Conservation (phyloP, 352 stramenopile species). For the Pythium brachiatum region DNA sequence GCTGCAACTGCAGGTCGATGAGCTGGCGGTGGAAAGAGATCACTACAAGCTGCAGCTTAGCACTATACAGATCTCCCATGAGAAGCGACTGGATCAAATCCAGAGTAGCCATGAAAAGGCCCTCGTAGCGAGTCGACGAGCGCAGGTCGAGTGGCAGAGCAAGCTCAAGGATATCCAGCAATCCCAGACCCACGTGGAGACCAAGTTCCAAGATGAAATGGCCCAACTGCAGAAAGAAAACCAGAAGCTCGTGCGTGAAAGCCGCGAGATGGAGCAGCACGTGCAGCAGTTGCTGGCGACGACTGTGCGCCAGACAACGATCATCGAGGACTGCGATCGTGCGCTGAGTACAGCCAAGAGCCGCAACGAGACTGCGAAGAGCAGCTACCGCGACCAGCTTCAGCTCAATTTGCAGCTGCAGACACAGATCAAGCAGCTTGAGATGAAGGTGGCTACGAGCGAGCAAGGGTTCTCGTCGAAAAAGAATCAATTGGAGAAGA, state of each 20-base stretch:
- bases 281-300: slow-evolving; percentile 55
- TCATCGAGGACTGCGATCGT: slow-evolving; percentile 76
- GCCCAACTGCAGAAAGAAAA: slow-evolving; percentile 28
- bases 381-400: slow-evolving; percentile 47
- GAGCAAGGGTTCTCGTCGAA: slow-evolving; percentile 24
- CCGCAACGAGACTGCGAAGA: slow-evolving; percentile 32
- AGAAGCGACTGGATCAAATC: slow-evolving; percentile 38
- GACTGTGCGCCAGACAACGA: slow-evolving; percentile 58
- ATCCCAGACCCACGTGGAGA: slow-evolving; percentile 20
- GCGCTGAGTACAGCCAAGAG: slow-evolving; percentile 42
- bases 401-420: slow-evolving; percentile 32
- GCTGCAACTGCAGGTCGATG: slow-evolving; percentile 31
- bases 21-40: slow-evolving; percentile 32
- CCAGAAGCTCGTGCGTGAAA: slow-evolving; percentile 26
- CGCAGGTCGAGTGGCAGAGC: slow-evolving; percentile 36
- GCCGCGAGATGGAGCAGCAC: slow-evolving; percentile 37
- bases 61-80: slow-evolving; percentile 25
- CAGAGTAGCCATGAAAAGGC: slow-evolving; percentile 30
- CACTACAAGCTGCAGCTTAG: slow-evolving; percentile 26
- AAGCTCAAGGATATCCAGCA: slow-evolving; percentile 26
- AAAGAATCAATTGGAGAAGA: slow-evolving; percentile 28
- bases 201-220: slow-evolving; percentile 34
- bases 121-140: slow-evolving; percentile 20
- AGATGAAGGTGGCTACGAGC: slow-evolving; percentile 31
- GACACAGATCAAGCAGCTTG: slow-evolving; percentile 34